phyloP scores from a whole-genome alignment of 1,284 basidiomycete species.

The Thecaphora thlaspeos region DNA sequence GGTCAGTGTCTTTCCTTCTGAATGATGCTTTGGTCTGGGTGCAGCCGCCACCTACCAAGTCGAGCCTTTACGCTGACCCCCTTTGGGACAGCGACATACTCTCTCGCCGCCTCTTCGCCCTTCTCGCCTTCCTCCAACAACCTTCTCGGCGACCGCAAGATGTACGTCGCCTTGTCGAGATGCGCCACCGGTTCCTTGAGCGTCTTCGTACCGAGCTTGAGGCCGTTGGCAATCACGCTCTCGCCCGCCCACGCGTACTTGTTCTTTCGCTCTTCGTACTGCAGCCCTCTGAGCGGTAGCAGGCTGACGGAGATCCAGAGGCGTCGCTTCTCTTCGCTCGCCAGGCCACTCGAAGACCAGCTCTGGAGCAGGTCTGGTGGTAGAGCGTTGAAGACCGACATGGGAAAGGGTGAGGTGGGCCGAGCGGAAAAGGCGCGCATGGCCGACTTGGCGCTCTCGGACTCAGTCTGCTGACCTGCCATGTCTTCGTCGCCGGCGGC shows the following conservation, averaged over 20 bases:
- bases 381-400: constrained; percentile 18
- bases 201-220: constrained; percentile 48
- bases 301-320: constrained; percentile 41
- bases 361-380: constrained; percentile 11
- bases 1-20: too few species aligned
- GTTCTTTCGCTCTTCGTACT: constrained; percentile 43
- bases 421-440: constrained; percentile 16
- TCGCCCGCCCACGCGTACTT: constrained; percentile 46
- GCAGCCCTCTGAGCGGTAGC: constrained; percentile 27
- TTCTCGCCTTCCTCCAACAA: background rate
- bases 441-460: background rate
- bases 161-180: constrained; percentile 12
- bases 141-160: constrained; percentile 4
- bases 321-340: constrained; percentile 22
- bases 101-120: background rate
- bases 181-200: constrained; percentile 43
- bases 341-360: constrained; percentile 20
- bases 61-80: constrained; percentile 20
- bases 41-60: constrained; percentile 7
- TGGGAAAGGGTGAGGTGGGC: constrained; percentile 11
- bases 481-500: background rate
- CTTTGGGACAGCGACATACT: constrained; percentile 9
- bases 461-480: background rate
- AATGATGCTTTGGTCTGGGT: too few species aligned
- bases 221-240: constrained; percentile 38